Evolutionary conservation across 768 basidiomycete species (phyloP), one percentile per base, ranked within the genome.

Genomic region (Kwoniella heveanensis): DNA sequence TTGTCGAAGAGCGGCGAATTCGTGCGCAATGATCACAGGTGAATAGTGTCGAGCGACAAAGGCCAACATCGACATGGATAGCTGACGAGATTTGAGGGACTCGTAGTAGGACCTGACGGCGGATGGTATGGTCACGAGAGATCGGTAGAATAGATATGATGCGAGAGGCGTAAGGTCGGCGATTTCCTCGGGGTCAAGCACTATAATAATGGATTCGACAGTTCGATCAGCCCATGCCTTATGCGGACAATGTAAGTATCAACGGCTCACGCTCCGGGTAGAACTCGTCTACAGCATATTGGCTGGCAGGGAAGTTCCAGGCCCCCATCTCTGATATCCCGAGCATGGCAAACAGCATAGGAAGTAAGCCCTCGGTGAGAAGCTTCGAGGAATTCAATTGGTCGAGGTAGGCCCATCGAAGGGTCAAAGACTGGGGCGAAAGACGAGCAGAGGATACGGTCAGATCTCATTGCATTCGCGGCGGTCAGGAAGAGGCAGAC

Each of bases 21-120:
- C 94, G 6, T 89, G 83, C 15, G 82, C 84, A 74, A 95, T 90
- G 73, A 99, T 87, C 44, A 90, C 86, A 0, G 94, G 92, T 1
- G 94, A 95, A 82, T 96, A 91, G 81, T 90, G 84, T 19, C 85
- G 83, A 0, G 91, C 87, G 0, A 92, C 95, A 79, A 90, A 93
- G 30, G 85, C 82, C 5, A 88, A 84, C 63, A 98, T 84, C 2
- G 88, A 83, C 27, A 85, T 84, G n/a, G 86, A 88, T 1, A 97
- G 84, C 73, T 92, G 90, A 13, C 90, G 88, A 78, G 97, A 93
- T 69, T 91, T 92, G 80, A 90, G 90, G 39, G 89, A 89, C 44
- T 87, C 83, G 49, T 93, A 87, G 90, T 92, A 97, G 12, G 83
- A 83, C 50, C 92, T 87, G 55, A 98, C 86, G 32, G 95, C 84